phyloP scores from a whole-genome alignment of 2,329 filamentous ascomycete genomes.

The Alternaria sp. region DNA sequence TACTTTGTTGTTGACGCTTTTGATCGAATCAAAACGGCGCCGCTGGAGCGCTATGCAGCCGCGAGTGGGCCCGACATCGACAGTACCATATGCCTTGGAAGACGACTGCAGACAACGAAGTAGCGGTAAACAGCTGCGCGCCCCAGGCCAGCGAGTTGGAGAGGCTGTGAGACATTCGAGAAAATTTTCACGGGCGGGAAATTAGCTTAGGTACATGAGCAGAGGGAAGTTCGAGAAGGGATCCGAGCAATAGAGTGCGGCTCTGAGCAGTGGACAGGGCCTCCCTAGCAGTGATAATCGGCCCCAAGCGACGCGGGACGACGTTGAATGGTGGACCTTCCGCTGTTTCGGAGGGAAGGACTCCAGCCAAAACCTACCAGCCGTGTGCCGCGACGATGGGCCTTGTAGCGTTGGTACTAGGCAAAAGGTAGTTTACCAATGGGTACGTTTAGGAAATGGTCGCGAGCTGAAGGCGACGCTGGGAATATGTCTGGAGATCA shows the following conservation, averaged over 20 bases:
- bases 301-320: conserved; percentile 32
- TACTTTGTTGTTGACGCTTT: conserved; percentile 41
- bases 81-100: conserved; percentile 27
- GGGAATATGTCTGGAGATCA: conserved; percentile 10
- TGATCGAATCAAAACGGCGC: conserved; percentile 40
- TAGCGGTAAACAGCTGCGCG: conserved; percentile 47
- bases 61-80: conserved; percentile 31
- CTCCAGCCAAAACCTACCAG: conserved; percentile 16
- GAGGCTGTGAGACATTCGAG: conserved; percentile 41
- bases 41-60: conserved; percentile 37
- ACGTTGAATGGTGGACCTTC: conserved; percentile 41
- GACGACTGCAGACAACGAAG: conserved; percentile 26
- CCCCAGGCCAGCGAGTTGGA: conserved; percentile 28
- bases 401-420: conserved; percentile 29
- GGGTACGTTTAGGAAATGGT: conserved; percentile 12
- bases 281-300: conserved; percentile 29
- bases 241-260: conserved; percentile 45
- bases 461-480: conserved; percentile 20
- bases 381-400: conserved; percentile 38
- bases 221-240: conserved; percentile 30
- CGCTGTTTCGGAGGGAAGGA: conserved; percentile 33
- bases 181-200: conserved; percentile 46
- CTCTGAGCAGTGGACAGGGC: conserved; percentile 42
- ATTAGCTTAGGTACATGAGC: conserved; percentile 39
- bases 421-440: conserved; percentile 10